Evolutionary conservation across 2,329 filamentous ascomycete genomes (phyloP), one percentile per base, ranked within the genome.

Genomic region (Lachnellula cervina): DNA sequence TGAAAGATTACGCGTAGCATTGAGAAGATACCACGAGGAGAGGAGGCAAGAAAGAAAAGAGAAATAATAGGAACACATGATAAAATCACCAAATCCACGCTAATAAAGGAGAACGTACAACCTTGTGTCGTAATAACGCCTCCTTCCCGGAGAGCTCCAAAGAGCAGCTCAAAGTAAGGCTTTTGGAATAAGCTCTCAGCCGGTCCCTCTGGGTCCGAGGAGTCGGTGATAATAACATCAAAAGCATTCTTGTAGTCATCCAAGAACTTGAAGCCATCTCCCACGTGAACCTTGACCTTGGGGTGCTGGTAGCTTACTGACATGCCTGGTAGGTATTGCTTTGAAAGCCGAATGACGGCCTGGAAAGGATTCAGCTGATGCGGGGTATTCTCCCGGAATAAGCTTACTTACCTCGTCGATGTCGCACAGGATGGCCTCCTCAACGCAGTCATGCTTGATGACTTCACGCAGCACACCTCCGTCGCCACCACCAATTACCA

Each of bases 71-170:
- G 25, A 55, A 54, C 23, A 17, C 42, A 40, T 47, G 14, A 53
- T 51, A 49, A 52, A n/a, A 52, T 46, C 46, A 57, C 56, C 56
- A 59, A 61, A 63, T 54, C 56, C 57, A 62, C 60, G 60, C 60
- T 53, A 56, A 67, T 63, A 82, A 80, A 84, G 82, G 86, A 87
- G 85, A 81, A 90, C 90, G 83, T 91, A 96, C 90, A 96, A 99
- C 94, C 94, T 97, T 99, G 94, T 73, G 94, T 99, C 77, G 91
- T 93, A 78, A 99, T 97, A 72, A 99, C 91, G 80, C 94, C 94
- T 77, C 92, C 93, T 70, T 96, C 90, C 66, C 89, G 86, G 68
- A 97, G 86, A 68, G 94, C 94, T 70, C 87, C 89, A 74, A 88
- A 81, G 61, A 99, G 83, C 66, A 99, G 86, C 82, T 97, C 82